A percentile compares a stretch with the other conserved stretches of the same genome.
phyloP scores from a whole-genome alignment of 441 rosid species.

The Adansonia madagascariensis region DNA sequence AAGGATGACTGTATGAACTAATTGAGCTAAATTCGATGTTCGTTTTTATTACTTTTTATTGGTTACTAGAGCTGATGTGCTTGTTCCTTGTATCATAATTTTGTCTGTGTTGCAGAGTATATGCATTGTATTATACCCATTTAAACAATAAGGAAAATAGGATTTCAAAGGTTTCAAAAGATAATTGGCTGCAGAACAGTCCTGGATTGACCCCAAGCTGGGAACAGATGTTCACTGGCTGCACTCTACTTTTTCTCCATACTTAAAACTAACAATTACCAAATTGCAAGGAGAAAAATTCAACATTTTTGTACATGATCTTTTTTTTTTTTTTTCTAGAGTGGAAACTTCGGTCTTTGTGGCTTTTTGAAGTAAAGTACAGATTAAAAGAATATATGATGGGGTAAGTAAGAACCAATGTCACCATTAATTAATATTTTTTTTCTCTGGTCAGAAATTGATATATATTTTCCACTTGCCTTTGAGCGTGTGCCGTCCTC shows the following conservation, averaged over 20 bases:
- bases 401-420: neutral
- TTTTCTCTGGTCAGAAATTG: neutral
- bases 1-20: neutral
- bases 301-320: neutral
- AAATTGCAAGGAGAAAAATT: neutral
- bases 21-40: neutral
- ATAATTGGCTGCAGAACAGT: neutral
- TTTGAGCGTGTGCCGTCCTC: neutral
- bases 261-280: neutral
- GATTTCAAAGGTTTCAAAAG: neutral
- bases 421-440: neutral
- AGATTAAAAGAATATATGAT: neutral
- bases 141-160: neutral
- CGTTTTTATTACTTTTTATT: constrained; percentile 5
- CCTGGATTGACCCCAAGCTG: neutral
- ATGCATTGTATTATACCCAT: neutral
- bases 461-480: neutral
- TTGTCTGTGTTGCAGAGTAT: neutral
- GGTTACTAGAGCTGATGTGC: neutral
- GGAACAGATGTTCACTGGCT: neutral
- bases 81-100: constrained; percentile 12
- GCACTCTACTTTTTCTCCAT: neutral
- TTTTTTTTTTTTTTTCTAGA: neutral
- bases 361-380: neutral
- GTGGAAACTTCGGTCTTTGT: neutral